A percentile compares a stretch with the other conserved stretches of the same genome.
These are phyloP conservation scores for Cyclotella sp. DNA, from an alignment of 108 stramenopile genomes.

Conservation along the genomic window DNA sequence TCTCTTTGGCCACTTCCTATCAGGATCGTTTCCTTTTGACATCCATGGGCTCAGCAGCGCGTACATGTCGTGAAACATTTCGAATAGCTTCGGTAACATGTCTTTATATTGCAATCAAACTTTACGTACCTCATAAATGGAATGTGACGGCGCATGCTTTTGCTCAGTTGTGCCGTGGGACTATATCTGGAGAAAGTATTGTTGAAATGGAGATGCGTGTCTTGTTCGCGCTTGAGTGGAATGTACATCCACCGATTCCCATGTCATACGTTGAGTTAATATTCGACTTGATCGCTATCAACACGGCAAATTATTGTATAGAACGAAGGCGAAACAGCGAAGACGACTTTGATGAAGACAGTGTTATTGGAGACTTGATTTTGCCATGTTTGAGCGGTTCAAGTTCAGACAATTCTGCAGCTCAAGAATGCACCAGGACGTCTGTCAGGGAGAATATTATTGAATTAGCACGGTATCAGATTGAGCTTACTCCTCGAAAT, in stretches of 20 bases:
- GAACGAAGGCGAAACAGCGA: background rate
- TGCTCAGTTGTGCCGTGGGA: conserved; percentile 29
- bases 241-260: conserved; percentile 35
- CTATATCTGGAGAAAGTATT: conserved; percentile 34
- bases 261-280: conserved; percentile 20
- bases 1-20: conserved; percentile 25
- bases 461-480: conserved; percentile 28
- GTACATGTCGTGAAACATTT: conserved; percentile 15
- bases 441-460: conserved; percentile 15
- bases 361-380: conserved; percentile 31
- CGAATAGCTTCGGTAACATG: conserved; percentile 37
- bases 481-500: conserved; percentile 20
- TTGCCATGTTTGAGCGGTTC: conserved; percentile 16
- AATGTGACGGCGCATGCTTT: conserved; percentile 35
- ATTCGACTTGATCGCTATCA: conserved; percentile 14
- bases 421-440: conserved; percentile 20
- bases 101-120: conserved; percentile 41
- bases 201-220: conserved; percentile 28
- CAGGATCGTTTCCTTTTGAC: conserved; percentile 38
- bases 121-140: conserved; percentile 27
- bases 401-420: background rate
- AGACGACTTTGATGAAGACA: conserved; percentile 12
- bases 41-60: conserved; percentile 10
- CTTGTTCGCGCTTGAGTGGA: conserved; percentile 36
- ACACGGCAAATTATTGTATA: background rate